Conservation (phyloP, 1,284 basidiomycete genomes). For the Microbotryum silenes-acaulis region DNA sequence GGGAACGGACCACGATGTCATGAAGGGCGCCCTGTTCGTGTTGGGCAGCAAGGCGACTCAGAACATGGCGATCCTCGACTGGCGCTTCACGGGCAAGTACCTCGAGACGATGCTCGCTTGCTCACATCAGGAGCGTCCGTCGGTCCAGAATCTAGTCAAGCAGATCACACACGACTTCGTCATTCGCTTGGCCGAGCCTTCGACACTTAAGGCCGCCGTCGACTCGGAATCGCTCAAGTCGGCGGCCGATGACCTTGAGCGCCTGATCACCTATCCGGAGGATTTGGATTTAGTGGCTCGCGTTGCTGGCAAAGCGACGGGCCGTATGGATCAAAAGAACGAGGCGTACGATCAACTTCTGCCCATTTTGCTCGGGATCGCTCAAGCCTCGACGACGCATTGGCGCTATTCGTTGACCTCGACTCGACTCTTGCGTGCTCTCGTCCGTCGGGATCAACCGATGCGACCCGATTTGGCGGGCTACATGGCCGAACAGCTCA, state of each 20-base stretch:
- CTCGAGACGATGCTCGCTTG: conserved; percentile 21
- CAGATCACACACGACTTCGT: conserved; percentile 59
- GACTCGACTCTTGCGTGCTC: conserved; percentile 59
- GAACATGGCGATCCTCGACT: conserved; percentile 50
- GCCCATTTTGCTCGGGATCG: conserved; percentile 59
- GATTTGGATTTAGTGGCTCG: conserved; percentile 36
- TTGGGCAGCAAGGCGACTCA: conserved; percentile 65
- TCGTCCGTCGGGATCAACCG: conserved; percentile 67
- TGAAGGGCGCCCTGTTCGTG: conserved; percentile 91
- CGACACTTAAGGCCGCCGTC: conserved; percentile 27
- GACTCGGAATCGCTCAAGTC: conserved; percentile 27
- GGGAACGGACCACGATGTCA: conserved; percentile 79
- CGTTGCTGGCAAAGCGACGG: conserved; percentile 37
- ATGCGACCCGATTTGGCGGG: conserved; percentile 56
- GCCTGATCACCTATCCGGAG: conserved; percentile 16
- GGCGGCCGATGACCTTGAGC: conserved; percentile 36
- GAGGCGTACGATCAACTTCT: conserved; percentile 42
- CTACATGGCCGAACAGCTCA: conserved; percentile 39
- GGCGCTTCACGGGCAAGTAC: conserved; percentile 58
- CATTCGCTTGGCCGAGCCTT: conserved; percentile 40
- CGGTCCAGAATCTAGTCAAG: conserved; percentile 77
- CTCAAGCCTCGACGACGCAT: conserved; percentile 62
- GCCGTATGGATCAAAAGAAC: conserved; percentile 40
- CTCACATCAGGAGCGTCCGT: conserved; percentile 45
- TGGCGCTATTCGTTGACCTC: conserved; percentile 86